Conservation (phyloP, 768 basidiomycete species). For the Dentipellis fragilis region DNA sequence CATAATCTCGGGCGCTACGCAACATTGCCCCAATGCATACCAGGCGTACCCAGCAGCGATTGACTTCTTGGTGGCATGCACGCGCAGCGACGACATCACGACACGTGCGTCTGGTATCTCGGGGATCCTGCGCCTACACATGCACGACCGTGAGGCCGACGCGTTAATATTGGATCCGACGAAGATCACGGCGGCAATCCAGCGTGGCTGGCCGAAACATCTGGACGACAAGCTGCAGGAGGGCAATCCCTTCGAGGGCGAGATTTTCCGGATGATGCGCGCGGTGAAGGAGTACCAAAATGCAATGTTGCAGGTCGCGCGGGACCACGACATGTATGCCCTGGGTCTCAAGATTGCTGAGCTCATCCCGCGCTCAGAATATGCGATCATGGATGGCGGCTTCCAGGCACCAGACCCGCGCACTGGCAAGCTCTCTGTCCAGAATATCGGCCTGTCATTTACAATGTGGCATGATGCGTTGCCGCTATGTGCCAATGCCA, state of each 20-base stretch:
- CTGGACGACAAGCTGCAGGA: conserved; percentile 34
- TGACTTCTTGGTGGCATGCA: conserved; percentile 43
- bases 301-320: conserved; percentile 41
- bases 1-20: conserved; percentile 32
- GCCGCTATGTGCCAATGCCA: conserved; percentile 49
- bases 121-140: conserved; percentile 44
- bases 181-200: conserved; percentile 30
- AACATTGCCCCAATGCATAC: conserved; percentile 36
- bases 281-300: conserved; percentile 35
- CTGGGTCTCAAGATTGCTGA: conserved; percentile 41
- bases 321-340: conserved; percentile 38
- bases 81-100: conserved; percentile 46
- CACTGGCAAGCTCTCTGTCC: conserved; percentile 31
- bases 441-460: conserved; percentile 49
- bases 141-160: conserved; percentile 32
- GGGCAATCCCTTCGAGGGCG: conserved; percentile 35
- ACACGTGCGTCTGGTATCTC: conserved; percentile 41
- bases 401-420: conserved; percentile 35
- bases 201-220: conserved; percentile 34
- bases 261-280: conserved; percentile 32
- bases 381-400: conserved; percentile 44
- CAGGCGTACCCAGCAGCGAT: conserved; percentile 32
- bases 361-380: conserved; percentile 48
- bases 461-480: conserved; percentile 47
- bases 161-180: conserved; percentile 37